phyloP scores from a whole-genome alignment of 306 rosid genomes.

The Prunus armeniaca region DNA sequence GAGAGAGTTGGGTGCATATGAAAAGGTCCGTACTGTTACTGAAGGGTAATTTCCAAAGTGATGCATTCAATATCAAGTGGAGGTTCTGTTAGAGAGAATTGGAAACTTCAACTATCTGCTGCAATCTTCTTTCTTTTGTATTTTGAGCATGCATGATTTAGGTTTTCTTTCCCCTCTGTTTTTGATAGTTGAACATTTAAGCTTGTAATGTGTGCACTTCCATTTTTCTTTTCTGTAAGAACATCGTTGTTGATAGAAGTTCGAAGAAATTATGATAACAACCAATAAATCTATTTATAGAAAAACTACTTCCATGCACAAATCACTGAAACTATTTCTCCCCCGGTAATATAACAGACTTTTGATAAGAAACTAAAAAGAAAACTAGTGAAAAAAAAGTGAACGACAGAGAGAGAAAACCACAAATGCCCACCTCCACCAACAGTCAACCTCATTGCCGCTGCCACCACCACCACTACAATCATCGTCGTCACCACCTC shows the following conservation, averaged over 20 bases:
- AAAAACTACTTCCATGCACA: background rate
- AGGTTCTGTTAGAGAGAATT: background rate
- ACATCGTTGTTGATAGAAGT: background rate
- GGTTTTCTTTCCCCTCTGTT: background rate
- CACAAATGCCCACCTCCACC: no score
- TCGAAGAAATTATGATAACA: background rate
- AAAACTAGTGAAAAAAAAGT: background rate
- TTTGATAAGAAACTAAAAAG: background rate
- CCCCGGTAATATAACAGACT: background rate
- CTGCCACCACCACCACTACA: no score
- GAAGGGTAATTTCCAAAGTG: constrained; percentile 25
- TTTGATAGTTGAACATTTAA: background rate
- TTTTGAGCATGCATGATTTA: background rate
- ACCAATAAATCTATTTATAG: no score
- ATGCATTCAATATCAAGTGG: background rate
- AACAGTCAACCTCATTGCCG: no score
- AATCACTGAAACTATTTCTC: background rate
- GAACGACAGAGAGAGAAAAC: background rate
- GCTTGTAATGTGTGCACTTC: background rate
- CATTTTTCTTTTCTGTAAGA: background rate
- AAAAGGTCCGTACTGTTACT: constrained; percentile 31
- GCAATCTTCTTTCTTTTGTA: background rate
- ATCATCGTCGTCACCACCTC: no score
- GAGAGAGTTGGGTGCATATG: constrained; percentile 23
- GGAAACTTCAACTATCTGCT: no score